phyloP scores from a whole-genome alignment of 2,329 filamentous ascomycete species.

The Diaporthe destruens region DNA sequence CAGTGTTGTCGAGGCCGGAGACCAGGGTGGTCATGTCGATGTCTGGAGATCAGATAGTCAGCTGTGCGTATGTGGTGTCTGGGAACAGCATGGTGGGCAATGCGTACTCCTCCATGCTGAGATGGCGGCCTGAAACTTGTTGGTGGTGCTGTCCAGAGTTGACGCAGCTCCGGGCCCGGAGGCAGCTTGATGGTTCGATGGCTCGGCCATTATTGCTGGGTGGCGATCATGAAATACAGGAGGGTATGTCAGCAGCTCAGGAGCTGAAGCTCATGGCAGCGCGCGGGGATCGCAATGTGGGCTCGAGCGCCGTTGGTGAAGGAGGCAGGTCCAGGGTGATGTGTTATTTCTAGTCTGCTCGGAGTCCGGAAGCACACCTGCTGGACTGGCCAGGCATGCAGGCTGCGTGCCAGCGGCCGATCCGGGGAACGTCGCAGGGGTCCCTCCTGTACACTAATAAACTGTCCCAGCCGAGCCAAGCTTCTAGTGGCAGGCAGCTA shows the following conservation, averaged over 20 bases:
- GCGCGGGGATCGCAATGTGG: slow-evolving; percentile 6
- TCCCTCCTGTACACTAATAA: too few species aligned
- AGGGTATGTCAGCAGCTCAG: slow-evolving; percentile 17
- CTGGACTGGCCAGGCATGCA: neutral
- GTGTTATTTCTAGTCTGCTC: slow-evolving; percentile 30
- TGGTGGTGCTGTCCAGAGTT: slow-evolving; percentile 71
- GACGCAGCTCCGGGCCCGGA: slow-evolving; percentile 25
- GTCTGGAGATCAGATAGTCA: slow-evolving; percentile 62
- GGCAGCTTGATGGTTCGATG: slow-evolving; percentile 24
- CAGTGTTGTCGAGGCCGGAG: slow-evolving; percentile 88
- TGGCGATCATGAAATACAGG: neutral
- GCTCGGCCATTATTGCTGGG: slow-evolving; percentile 34
- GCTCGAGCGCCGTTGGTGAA: slow-evolving; percentile 19
- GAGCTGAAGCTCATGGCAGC: slow-evolving; percentile 35
- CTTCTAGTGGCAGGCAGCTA: slow-evolving; percentile 29
- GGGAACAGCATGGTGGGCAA: slow-evolving; percentile 34
- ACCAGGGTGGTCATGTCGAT: slow-evolving; percentile 89
- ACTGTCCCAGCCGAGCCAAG: slow-evolving; percentile 17
- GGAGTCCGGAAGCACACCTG: slow-evolving; percentile 1
- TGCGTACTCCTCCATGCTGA: slow-evolving; percentile 91
- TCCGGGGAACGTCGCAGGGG: slow-evolving; percentile 31
- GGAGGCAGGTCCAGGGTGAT: slow-evolving; percentile 19
- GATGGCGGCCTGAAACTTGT: slow-evolving; percentile 97
- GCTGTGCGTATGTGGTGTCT: slow-evolving; percentile 20
- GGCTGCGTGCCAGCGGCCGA: slow-evolving; percentile 26